These are phyloP conservation scores for Penicillium sp. DNA, from an alignment of 2,329 filamentous ascomycete genomes.

Conservation along the genomic window DNA sequence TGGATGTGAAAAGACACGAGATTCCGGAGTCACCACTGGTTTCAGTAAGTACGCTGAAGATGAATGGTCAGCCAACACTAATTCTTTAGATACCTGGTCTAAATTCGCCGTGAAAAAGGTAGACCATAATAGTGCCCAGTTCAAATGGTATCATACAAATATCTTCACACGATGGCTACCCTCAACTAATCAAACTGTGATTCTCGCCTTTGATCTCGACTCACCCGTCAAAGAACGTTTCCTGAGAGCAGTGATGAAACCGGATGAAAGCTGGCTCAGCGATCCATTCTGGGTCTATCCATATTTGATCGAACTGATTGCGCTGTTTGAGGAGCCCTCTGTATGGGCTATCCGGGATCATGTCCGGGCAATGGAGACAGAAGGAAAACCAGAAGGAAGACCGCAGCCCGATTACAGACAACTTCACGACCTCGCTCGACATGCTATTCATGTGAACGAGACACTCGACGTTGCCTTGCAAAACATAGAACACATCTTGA, in stretches of 20 bases:
- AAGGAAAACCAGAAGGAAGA: conserved; percentile 1
- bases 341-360: conserved; percentile 29
- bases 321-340: conserved; percentile 24
- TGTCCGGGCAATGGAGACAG: conserved; percentile 26
- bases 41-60: background rate
- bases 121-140: background rate
- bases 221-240: background rate
- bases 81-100: conserved; percentile 7
- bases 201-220: conserved; percentile 13
- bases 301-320: conserved; percentile 15
- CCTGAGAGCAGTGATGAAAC: background rate
- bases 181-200: conserved; percentile 16
- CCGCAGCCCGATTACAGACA: conserved; percentile 22
- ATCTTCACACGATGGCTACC: conserved; percentile 14
- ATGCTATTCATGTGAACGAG: conserved; percentile 34
- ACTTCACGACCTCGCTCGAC: conserved; percentile 31
- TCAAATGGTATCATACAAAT: conserved; percentile 3
- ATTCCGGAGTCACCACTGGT: background rate
- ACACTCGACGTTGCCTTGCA: conserved; percentile 27
- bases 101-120: conserved; percentile 5
- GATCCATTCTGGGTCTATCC: conserved; percentile 22
- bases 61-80: background rate
- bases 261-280: background rate
- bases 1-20: conserved; percentile 4
- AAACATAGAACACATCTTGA: conserved; percentile 23